phyloP scores from a whole-genome alignment of 208 protist genomes.

The Trichomonas vaginalis region DNA sequence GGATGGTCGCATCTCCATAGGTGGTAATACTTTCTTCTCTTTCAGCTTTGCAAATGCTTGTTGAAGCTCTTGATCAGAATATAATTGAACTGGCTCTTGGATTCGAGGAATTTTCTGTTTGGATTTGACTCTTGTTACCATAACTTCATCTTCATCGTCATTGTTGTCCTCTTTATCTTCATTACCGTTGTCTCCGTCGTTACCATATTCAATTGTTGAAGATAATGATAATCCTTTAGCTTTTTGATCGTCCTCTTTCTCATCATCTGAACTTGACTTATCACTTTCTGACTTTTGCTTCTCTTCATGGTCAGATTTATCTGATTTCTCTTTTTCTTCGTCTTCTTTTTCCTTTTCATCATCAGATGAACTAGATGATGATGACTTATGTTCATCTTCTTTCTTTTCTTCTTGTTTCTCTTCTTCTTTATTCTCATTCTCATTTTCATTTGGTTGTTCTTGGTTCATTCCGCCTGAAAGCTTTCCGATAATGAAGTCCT shows the following conservation, averaged over 20 bases:
- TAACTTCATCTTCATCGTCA: not conserved
- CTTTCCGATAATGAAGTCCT: no score
- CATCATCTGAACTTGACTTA: not conserved
- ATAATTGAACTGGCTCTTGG: not conserved
- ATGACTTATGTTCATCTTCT: no score
- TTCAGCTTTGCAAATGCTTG: not conserved
- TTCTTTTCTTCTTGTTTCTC: no score
- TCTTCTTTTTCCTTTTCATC: not conserved
- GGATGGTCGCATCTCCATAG: not conserved
- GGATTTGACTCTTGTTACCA: no score
- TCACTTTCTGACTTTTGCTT: not conserved
- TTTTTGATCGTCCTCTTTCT: not conserved
- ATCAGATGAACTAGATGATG: not conserved
- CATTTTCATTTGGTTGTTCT: no score
- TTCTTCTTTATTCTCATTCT: no score
- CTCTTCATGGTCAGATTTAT: not conserved
- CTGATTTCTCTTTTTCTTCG: not conserved
- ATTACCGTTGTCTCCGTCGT: not conserved
- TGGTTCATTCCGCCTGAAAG: no score
- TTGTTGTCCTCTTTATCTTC: not conserved
- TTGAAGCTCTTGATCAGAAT: not conserved
- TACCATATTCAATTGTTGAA: not conserved
- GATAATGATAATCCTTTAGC: not conserved
- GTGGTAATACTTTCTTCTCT: not conserved
- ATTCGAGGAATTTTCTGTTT: no score